Conservation (phyloP, 768 basidiomycete genomes). For the Omphalotus guepiniiformis region DNA sequence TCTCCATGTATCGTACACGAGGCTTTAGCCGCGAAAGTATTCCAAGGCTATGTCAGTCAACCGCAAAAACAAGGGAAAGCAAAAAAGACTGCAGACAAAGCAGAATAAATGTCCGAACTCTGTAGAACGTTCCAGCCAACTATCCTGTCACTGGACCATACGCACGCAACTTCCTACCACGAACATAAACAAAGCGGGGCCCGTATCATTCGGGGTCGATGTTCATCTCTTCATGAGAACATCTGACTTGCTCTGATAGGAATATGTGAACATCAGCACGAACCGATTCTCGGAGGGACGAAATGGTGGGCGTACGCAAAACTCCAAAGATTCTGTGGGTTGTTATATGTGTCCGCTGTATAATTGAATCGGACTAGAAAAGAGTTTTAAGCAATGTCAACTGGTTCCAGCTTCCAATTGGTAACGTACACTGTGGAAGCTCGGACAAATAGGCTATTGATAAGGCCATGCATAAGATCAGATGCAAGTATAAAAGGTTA, state of each 20-base stretch:
- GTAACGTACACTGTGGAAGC: conserved; percentile 28
- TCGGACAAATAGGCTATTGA: conserved; percentile 39
- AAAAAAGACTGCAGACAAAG: not conserved
- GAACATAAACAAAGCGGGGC: conserved; percentile 1
- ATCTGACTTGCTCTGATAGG: not conserved
- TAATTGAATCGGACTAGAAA: conserved; percentile 55
- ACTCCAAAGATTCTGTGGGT: conserved; percentile 56
- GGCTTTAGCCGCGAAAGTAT: too few species aligned
- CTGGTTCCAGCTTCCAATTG: not conserved
- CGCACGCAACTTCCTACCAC: not conserved
- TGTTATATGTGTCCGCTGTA: conserved; percentile 58
- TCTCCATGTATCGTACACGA: too few species aligned
- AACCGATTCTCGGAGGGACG: not conserved
- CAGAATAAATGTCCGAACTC: not conserved
- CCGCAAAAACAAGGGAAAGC: too few species aligned
- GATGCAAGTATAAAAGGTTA: not conserved
- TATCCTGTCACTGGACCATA: not conserved
- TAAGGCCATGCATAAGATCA: not conserved
- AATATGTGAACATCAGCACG: not conserved
- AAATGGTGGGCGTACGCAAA: conserved; percentile 40
- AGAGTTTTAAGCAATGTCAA: not conserved
- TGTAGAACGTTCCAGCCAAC: not conserved
- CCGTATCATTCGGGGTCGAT: not conserved
- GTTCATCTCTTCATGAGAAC: conserved; percentile 1
- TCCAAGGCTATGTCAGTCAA: too few species aligned